Conservation (phyloP, 1,284 basidiomycete genomes). For the Pulveroboletus sp. region DNA sequence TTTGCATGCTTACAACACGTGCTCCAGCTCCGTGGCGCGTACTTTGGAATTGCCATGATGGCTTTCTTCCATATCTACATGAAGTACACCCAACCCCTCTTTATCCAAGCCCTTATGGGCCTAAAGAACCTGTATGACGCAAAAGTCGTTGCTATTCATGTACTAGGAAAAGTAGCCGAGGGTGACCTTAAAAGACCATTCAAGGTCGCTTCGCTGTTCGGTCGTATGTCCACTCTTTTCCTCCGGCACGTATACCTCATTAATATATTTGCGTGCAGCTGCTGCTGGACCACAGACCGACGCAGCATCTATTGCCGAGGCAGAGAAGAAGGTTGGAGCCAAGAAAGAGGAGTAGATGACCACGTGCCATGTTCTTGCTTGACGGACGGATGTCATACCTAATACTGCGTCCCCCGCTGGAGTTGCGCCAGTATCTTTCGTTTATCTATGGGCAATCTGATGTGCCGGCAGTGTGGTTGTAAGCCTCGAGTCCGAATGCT, state of each 20-base stretch:
- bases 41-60: conserved; percentile 87
- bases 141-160: conserved; percentile 77
- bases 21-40: conserved; percentile 64
- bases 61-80: conserved; percentile 85
- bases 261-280: conserved; percentile 28
- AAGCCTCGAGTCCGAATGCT: not conserved
- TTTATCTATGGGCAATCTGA: conserved; percentile 21
- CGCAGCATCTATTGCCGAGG: conserved; percentile 82
- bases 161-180: conserved; percentile 75
- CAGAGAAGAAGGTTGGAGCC: conserved; percentile 75
- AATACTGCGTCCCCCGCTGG: not conserved
- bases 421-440: conserved; percentile 17
- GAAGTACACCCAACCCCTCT: conserved; percentile 89
- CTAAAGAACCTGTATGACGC: conserved; percentile 86
- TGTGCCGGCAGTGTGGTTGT: not conserved
- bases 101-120: conserved; percentile 90
- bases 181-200: conserved; percentile 93
- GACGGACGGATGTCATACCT: conserved; percentile 25
- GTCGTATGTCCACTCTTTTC: conserved; percentile 47
- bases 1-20: not conserved
- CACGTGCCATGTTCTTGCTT: conserved; percentile 15
- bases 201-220: conserved; percentile 77
- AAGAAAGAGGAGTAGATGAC: conserved; percentile 77
- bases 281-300: conserved; percentile 74
- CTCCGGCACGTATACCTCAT: not conserved